These are phyloP conservation scores for Kluyveromyces marxianus DNA, from an alignment of 1,139 yeast genomes.

Conservation along the genomic window DNA sequence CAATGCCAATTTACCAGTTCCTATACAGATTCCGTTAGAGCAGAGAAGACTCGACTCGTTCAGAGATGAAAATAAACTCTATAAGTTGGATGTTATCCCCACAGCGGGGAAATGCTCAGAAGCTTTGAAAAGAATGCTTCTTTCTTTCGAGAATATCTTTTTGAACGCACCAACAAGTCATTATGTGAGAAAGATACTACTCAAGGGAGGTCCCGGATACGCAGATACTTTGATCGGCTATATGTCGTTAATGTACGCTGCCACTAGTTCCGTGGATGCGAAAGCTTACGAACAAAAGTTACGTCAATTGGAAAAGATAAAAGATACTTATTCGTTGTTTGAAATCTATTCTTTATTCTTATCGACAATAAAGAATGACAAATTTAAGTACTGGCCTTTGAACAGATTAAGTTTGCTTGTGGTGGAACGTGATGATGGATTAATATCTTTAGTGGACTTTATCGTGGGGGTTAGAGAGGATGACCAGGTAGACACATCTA, in stretches of 20 bases:
- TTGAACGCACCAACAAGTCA: slow-evolving; percentile 11
- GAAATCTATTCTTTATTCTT: slow-evolving; percentile 48
- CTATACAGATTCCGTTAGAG: slow-evolving; percentile 59
- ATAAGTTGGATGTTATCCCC: slow-evolving; percentile 11
- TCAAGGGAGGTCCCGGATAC: slow-evolving; percentile 58
- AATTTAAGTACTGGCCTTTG: slow-evolving; percentile 40
- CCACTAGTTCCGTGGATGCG: slow-evolving; percentile 3
- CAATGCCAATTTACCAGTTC: slow-evolving; percentile 51
- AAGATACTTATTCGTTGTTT: slow-evolving; percentile 56
- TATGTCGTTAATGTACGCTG: slow-evolving; percentile 42
- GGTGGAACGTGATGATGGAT: slow-evolving; percentile 56
- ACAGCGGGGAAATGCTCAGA: slow-evolving; percentile 3
- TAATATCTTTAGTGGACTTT: slow-evolving; percentile 65
- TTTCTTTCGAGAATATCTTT: slow-evolving; percentile 12
- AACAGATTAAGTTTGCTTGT: slow-evolving; percentile 47
- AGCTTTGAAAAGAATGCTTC: slow-evolving; percentile 12
- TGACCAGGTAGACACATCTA: slow-evolving; percentile 55
- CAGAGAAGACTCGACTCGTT: slow-evolving; percentile 49
- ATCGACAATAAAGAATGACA: slow-evolving; percentile 36
- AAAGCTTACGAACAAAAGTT: slow-evolving; percentile 11
- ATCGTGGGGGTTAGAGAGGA: slow-evolving; percentile 68
- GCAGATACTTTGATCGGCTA: slow-evolving; percentile 58
- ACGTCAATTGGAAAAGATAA: slow-evolving; percentile 32
- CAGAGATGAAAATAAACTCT: slow-evolving; percentile 20
- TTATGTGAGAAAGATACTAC: slow-evolving; percentile 43